Percentiles rank a stretch among this genome's conserved stretches.
phyloP scores from a whole-genome alignment of 805 yeast species.

The Pichia ethanolica region DNA sequence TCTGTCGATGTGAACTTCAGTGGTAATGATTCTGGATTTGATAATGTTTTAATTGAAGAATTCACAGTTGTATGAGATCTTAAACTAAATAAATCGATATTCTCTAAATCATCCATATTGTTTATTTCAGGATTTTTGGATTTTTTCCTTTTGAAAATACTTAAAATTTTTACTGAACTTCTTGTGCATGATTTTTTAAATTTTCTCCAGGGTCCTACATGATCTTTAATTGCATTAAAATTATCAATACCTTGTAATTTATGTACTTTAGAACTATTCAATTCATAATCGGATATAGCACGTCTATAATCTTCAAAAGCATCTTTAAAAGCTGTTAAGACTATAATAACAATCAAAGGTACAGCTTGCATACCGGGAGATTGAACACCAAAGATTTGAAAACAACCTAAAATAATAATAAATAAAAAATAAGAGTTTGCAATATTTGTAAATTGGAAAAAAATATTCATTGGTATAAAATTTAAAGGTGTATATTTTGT shows the following conservation, averaged over 20 bases:
- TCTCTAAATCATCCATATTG: conserved; percentile 2
- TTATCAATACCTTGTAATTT: conserved; percentile 46
- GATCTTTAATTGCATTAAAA: conserved; percentile 47
- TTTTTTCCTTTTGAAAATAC: conserved; percentile 11
- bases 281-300: conserved; percentile 53
- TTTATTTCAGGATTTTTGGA: neutral
- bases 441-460: conserved; percentile 48
- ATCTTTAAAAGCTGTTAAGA: conserved; percentile 67
- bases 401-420: conserved; percentile 49
- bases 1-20: conserved; percentile 25
- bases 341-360: conserved; percentile 73
- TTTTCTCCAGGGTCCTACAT: conserved; percentile 57
- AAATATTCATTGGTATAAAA: conserved; percentile 49
- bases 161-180: conserved; percentile 11
- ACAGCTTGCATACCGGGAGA: conserved; percentile 71
- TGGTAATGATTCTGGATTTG: conserved; percentile 17
- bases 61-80: neutral
- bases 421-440: conserved; percentile 55
- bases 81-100: conserved; percentile 3
- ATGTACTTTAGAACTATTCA: conserved; percentile 61
- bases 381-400: conserved; percentile 66
- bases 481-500: conserved; percentile 55
- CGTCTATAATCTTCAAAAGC: conserved; percentile 73
- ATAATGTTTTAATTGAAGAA: conserved; percentile 6
- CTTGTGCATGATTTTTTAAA: conserved; percentile 52